Evolutionary conservation across 495 filamentous ascomycete genomes (phyloP), one percentile per base, ranked within the genome.

Genomic region (Jackrogersella multiformis): DNA sequence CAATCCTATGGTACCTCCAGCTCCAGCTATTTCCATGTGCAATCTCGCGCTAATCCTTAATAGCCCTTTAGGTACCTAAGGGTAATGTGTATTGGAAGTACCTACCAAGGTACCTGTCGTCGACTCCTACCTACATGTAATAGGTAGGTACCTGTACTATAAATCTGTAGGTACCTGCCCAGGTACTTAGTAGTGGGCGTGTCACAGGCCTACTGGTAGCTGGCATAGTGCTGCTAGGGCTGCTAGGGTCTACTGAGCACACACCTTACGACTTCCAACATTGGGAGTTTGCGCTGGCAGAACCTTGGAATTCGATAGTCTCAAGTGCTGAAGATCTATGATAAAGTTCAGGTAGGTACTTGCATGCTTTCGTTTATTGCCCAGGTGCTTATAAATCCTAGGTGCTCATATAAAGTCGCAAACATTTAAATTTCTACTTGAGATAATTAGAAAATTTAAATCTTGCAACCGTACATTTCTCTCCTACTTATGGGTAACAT

Each of bases 401-500:
- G n/a, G 38, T 18, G n/a, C n/a, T n/a, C n/a, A n/a, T n/a, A n/a
- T n/a, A n/a, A n/a, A n/a, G n/a, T n/a, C n/a, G n/a, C n/a, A n/a
- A n/a, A n/a, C n/a, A n/a, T n/a, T n/a, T n/a, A n/a, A n/a, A n/a
- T n/a, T n/a, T n/a, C n/a, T n/a, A n/a, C n/a, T n/a, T n/a, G n/a
- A n/a, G n/a, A n/a, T n/a, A n/a, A n/a, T n/a, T n/a, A n/a, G 56
- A 10, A 49, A 49, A 18, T 24, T 42, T 23, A 44, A 18, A 35
- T 32, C 13, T 32, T n/a, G 13, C 18, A 16, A 16, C 8, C 32
- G 26, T 49, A 49, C 45, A 30, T n/a, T 15, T 9, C 34, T 38
- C 15, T 30, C 18, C 48, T 36, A 28, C 36, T 56, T 55, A 45
- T 48, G 55, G 66, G 66, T 69, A 45, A 56, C 66, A 69, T 69